A percentile compares a stretch with the other conserved stretches of the same genome.
phyloP scores from a whole-genome alignment of 1,284 basidiomycete species.

The Tylopilus orsonianus region DNA sequence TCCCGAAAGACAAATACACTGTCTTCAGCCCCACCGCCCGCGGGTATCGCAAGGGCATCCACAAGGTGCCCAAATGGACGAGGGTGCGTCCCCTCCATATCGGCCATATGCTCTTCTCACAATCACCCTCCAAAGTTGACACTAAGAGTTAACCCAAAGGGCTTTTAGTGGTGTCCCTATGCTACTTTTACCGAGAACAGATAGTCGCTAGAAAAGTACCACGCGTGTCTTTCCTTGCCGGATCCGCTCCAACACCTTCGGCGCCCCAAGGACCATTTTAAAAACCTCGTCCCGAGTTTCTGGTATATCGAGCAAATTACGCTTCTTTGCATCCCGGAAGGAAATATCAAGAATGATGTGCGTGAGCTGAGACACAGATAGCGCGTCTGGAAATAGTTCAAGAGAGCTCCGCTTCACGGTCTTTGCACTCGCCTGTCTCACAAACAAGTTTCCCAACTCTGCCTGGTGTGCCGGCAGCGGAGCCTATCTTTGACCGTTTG shows the following conservation, averaged over 20 bases:
- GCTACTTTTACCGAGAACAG: conserved; percentile 20
- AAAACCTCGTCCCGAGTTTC: conserved; percentile 83
- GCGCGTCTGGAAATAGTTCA: conserved; percentile 50
- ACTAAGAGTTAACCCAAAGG: conserved; percentile 81
- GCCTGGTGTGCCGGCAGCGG: conserved; percentile 81
- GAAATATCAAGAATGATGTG: conserved; percentile 79
- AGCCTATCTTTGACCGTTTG: conserved; percentile 69
- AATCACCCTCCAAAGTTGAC: conserved; percentile 57
- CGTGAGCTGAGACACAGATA: conserved; percentile 69
- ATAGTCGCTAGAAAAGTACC: conserved; percentile 59
- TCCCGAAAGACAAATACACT: conserved; percentile 91
- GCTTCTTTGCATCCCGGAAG: conserved; percentile 71
- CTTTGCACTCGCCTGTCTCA: conserved; percentile 59
- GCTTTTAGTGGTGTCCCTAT: conserved; percentile 62
- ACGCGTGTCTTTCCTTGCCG: conserved; percentile 71
- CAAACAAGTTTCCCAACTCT: conserved; percentile 77
- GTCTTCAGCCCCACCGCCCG: conserved; percentile 72
- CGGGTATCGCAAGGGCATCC: conserved; percentile 91
- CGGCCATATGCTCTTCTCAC: conserved; percentile 9
- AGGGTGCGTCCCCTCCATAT: conserved; percentile 54
- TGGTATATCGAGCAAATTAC: conserved; percentile 74
- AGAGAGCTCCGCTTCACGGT: conserved; percentile 7
- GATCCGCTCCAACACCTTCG: conserved; percentile 60
- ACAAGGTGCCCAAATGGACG: conserved; percentile 96
- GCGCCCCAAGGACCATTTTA: conserved; percentile 63